phyloP scores from a whole-genome alignment of 305 asterid species.

The Fraxinus sp. region DNA sequence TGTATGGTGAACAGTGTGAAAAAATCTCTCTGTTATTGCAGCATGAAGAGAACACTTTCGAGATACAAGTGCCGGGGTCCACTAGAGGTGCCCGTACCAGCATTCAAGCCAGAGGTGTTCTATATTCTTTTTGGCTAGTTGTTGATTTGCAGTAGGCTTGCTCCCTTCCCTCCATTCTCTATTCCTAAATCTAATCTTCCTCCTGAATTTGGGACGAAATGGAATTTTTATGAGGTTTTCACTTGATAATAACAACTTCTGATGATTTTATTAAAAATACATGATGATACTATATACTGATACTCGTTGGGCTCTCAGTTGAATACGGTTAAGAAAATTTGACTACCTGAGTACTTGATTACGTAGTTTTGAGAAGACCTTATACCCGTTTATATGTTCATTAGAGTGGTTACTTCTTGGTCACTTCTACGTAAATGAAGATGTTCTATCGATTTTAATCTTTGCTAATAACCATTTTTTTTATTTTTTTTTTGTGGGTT shows the following conservation, averaged over 20 bases:
- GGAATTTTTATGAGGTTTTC: neutral
- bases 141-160: neutral
- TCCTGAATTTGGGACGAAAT: neutral
- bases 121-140: neutral
- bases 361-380: neutral
- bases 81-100: conserved; percentile 28
- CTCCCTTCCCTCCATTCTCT: neutral
- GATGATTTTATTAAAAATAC: neutral
- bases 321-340: too few species aligned
- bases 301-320: neutral
- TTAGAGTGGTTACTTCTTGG: neutral
- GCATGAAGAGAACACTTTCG: conserved; percentile 54
- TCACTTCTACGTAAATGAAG: neutral
- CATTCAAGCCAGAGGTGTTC: conserved; percentile 48
- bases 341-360: neutral
- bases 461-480: neutral
- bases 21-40: conserved; percentile 25
- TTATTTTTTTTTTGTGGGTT: neutral
- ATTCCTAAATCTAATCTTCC: neutral
- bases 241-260: neutral
- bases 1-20: neutral
- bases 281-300: neutral
- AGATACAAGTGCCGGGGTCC: conserved; percentile 45
- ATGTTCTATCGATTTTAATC: neutral
- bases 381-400: neutral